Base-by-base conservation (phyloP, 2,329 filamentous ascomycete species). In the Neonectria sp. region DNA sequence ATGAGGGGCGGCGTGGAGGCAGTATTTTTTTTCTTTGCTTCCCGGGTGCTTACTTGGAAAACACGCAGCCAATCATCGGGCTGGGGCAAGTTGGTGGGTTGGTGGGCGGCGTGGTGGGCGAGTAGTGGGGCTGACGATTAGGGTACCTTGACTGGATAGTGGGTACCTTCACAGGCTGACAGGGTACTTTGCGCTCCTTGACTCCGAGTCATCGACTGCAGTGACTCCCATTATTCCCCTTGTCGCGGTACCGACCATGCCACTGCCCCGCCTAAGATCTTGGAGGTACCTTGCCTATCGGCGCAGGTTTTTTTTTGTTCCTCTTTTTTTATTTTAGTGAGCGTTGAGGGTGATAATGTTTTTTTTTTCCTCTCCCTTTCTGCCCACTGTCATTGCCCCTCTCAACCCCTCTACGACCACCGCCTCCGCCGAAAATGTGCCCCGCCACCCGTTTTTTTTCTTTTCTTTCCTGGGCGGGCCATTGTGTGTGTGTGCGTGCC, bases 1-100 rank as follows among this genome's bases (percentile, higher is more conserved):
- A 76, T 73, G 72, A 82, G 81, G 81, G 80, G 80, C 77, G 75
- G 75, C 76, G 74, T 72, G 71, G 76, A 77, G 71, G 71, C 74
- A 79, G 76, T 78, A 77, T 73, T 74, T 79, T 81, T 81, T 80
- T 78, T 75, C 70, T 74, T 74, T 75, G 66, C 68, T 73, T 70
- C 71, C 74, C 75, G 72, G 73, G 70, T 69, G 72, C 74, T 77
- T 76, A 75, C 75, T 71, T 78, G 77, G 70, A 74, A 63, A 63
- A 56, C 61, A 56, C 57, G 51, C 59, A 70, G 37, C 75, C 75
- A 77, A 77, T 77, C 61, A 73, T 55, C 56, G 58, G 43, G 62
- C 57, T 48, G 60, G 46, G 52, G 62, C 66, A 46, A 60, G 33
- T 49, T 52, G 59, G 45, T 57, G 49, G 48, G 33, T 46, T 52